Percentiles rank a stretch among this genome's conserved stretches.
Evolutionary conservation across 208 protist species (phyloP).

Genomic region (Acanthamoeba divionensis): DNA sequence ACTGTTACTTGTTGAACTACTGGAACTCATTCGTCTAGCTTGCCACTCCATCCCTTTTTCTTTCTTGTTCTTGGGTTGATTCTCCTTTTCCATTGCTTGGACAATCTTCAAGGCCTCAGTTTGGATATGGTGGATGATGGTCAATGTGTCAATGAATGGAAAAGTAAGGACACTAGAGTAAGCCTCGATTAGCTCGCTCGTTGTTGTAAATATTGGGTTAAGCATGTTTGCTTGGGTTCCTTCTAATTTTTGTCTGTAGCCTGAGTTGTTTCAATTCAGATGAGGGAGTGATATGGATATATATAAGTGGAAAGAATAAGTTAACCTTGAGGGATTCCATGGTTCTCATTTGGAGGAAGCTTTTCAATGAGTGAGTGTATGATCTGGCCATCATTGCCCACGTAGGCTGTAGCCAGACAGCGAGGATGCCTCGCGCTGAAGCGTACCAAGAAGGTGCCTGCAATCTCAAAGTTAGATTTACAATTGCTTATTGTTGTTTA

Average conservation of each 20-base stretch:
- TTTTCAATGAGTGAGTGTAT: slow-evolving; percentile 52
- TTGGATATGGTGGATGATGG: slow-evolving; percentile 16
- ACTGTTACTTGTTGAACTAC: too few species aligned
- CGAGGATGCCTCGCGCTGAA: background rate
- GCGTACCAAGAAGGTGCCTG: slow-evolving; percentile 22
- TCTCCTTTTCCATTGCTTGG: background rate
- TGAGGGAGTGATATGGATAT: background rate
- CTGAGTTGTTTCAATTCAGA: background rate
- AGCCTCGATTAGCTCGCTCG: slow-evolving; percentile 45
- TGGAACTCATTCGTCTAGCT: too few species aligned
- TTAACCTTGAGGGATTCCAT: background rate
- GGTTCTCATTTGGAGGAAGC: background rate
- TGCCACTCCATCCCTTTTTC: background rate
- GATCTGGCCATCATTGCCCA: slow-evolving; percentile 38
- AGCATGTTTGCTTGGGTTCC: background rate
- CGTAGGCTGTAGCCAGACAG: slow-evolving; percentile 26
- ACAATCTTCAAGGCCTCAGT: background rate
- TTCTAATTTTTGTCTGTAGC: slow-evolving; percentile 8
- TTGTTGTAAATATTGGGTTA: background rate
- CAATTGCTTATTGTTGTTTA: too few species aligned
- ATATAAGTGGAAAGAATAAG: background rate
- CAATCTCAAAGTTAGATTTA: background rate
- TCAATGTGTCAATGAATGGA: slow-evolving; percentile 43
- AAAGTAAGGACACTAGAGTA: slow-evolving; percentile 49
- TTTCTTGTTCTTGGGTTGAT: background rate